Evolutionary conservation across 2,329 filamentous ascomycete genomes (phyloP).

Genomic region (Rhynchosporium agropyri): DNA sequence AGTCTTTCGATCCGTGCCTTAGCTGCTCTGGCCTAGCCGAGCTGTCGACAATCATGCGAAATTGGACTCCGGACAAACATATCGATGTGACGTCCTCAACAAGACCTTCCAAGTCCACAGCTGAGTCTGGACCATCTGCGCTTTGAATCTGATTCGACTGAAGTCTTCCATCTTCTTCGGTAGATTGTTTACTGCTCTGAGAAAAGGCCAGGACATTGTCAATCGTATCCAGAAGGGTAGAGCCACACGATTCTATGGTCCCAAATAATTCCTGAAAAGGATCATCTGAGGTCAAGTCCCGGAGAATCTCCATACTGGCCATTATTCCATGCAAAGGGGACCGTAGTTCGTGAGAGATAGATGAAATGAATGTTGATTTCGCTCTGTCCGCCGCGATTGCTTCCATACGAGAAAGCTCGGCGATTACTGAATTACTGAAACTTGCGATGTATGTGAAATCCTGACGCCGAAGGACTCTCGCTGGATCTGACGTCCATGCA

Average conservation of each 20-base stretch:
- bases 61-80: not conserved
- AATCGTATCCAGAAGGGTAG: conserved; percentile 38
- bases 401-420: conserved; percentile 53
- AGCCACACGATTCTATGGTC: conserved; percentile 18
- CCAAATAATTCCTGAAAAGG: conserved; percentile 32
- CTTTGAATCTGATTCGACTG: not conserved
- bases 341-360: conserved; percentile 52
- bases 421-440: conserved; percentile 53
- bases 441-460: conserved; percentile 39
- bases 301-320: conserved; percentile 47
- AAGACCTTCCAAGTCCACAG: conserved; percentile 11
- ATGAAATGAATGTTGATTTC: conserved; percentile 58
- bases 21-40: not conserved
- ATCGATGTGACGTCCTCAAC: conserved; percentile 16
- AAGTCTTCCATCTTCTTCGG: not conserved
- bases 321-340: conserved; percentile 62
- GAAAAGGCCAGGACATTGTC: conserved; percentile 44
- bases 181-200: conserved; percentile 46
- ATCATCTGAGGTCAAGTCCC: not conserved
- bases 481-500: conserved; percentile 13
- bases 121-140: not conserved
- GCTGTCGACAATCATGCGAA: conserved; percentile 3
- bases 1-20: not conserved
- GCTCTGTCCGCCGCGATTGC: conserved; percentile 50
- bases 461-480: conserved; percentile 11